Conservation (phyloP, 148 eudicot species). For the Beta vulgaris region DNA sequence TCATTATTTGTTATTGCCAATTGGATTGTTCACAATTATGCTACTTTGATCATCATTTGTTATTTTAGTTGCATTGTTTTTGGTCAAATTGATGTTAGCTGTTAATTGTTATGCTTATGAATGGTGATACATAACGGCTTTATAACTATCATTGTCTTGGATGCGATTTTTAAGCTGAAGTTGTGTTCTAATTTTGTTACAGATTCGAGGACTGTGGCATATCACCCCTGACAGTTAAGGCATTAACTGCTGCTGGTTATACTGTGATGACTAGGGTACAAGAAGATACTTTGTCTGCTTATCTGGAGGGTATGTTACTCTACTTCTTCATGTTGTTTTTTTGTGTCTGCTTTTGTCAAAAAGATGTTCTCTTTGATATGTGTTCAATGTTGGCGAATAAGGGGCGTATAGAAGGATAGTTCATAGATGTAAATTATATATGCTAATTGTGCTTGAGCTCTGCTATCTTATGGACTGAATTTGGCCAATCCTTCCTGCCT, state of each 20-base stretch:
- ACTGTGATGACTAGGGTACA: slow-evolving; percentile 83
- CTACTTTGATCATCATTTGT: neutral
- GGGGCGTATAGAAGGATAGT: neutral
- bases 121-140: neutral
- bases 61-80: neutral
- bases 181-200: slow-evolving; percentile 18
- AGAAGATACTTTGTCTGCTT: slow-evolving; percentile 68
- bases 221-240: slow-evolving; percentile 72
- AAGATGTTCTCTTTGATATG: neutral
- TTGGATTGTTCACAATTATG: neutral
- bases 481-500: neutral
- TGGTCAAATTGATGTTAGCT: neutral
- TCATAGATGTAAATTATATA: neutral
- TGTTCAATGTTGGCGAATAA: neutral
- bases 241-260: slow-evolving; percentile 79
- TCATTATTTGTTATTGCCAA: neutral
- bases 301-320: slow-evolving; percentile 61
- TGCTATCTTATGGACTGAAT: neutral
- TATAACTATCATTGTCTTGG: neutral
- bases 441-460: neutral
- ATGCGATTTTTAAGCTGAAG: neutral
- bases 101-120: neutral
- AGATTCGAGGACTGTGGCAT: slow-evolving; percentile 88
- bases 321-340: neutral
- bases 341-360: neutral